Conservation (phyloP, 495 filamentous ascomycete species). For the Rhypophila decipiens region DNA sequence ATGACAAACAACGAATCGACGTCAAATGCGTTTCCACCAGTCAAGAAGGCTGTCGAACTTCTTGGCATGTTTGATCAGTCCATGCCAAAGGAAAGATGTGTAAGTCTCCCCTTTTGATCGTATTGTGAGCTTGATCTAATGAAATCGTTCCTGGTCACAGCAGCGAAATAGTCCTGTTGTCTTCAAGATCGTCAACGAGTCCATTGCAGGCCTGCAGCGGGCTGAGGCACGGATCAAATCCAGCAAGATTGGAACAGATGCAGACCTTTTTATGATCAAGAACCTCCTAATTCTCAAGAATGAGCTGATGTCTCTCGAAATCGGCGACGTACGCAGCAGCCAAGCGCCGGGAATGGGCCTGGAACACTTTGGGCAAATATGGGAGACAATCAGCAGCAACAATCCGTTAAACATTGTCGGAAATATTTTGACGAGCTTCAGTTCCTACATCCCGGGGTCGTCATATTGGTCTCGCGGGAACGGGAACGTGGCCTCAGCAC, state of each 20-base stretch:
- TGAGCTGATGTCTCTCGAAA: slow-evolving; percentile 86
- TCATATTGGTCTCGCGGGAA: slow-evolving; percentile 28
- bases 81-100: slow-evolving; percentile 63
- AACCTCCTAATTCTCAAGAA: slow-evolving; percentile 88
- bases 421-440: slow-evolving; percentile 31
- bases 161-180: slow-evolving; percentile 46
- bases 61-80: slow-evolving; percentile 72
- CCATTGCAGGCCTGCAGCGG: slow-evolving; percentile 42
- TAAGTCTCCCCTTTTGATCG: slow-evolving; percentile 49
- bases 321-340: slow-evolving; percentile 71
- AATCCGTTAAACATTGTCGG: slow-evolving; percentile 35
- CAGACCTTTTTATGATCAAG: slow-evolving; percentile 82
- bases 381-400: slow-evolving; percentile 55
- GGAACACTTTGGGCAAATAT: slow-evolving; percentile 68
- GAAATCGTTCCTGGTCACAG: slow-evolving; percentile 29
- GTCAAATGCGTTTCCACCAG: slow-evolving; percentile 49
- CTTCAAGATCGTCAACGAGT: slow-evolving; percentile 40
- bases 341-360: slow-evolving; percentile 34
- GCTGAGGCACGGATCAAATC: slow-evolving; percentile 45
- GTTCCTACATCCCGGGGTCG: slow-evolving; percentile 26
- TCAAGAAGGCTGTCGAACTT: slow-evolving; percentile 74
- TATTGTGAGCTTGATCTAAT: slow-evolving; percentile 53
- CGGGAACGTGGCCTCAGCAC: slow-evolving; percentile 10
- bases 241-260: slow-evolving; percentile 46
- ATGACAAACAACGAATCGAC: slow-evolving; percentile 47